Percentiles rank a stretch among this genome's conserved stretches.
These are phyloP conservation scores for Metschnikowia kofuensis DNA, from an alignment of 805 yeast genomes.

Conservation along the genomic window DNA sequence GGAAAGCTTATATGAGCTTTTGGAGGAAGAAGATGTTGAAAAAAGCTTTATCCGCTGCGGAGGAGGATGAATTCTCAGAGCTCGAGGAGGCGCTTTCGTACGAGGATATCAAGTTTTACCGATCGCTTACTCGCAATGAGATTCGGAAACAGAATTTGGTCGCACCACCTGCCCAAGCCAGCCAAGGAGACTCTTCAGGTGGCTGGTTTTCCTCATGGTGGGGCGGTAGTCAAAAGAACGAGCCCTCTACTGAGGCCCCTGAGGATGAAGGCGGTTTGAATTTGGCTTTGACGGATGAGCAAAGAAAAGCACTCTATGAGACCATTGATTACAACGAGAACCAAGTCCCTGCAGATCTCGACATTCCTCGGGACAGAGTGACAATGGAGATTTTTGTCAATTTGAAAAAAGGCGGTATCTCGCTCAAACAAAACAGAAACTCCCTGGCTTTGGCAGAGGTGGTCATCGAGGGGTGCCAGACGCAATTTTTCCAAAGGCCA, in stretches of 20 bases:
- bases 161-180: constrained; percentile 17
- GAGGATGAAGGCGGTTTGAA: constrained; percentile 25
- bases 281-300: constrained; percentile 69
- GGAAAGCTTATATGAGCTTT: constrained; percentile 61
- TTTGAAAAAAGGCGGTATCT: constrained; percentile 73
- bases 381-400: constrained; percentile 65
- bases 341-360: constrained; percentile 47
- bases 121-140: constrained; percentile 73
- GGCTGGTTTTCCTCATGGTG: constrained; percentile 80
- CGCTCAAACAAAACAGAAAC: constrained; percentile 44
- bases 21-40: constrained; percentile 63
- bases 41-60: constrained; percentile 22
- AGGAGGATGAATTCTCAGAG: constrained; percentile 38
- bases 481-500: constrained; percentile 71
- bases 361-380: constrained; percentile 71
- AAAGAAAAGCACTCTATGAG: constrained; percentile 82
- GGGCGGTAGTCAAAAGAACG: constrained; percentile 30
- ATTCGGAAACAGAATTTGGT: constrained; percentile 51
- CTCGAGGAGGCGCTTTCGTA: constrained; percentile 61
- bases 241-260: constrained; percentile 25
- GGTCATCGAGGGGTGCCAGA: constrained; percentile 76
- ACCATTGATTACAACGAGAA: constrained; percentile 89
- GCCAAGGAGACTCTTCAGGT: constrained; percentile 16
- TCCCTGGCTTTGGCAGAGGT: constrained; percentile 65
- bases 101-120: constrained; percentile 82